phyloP scores from a whole-genome alignment of 2,329 filamentous ascomycete species.

The Arthrobotrys pseudoclavata region DNA sequence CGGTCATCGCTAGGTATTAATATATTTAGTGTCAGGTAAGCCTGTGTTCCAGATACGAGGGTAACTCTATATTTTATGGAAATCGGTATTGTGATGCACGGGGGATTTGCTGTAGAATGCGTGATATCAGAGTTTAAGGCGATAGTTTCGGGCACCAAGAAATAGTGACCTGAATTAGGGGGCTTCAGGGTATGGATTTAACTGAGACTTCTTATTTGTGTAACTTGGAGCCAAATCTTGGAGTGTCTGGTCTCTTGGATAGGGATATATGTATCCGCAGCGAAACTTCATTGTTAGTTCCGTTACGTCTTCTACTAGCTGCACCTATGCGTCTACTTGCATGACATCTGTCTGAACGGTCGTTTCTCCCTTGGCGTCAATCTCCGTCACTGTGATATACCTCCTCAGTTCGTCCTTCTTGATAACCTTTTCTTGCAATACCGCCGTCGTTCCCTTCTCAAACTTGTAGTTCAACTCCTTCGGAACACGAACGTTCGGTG shows the following conservation, averaged over 20 bases:
- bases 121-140: conserved; percentile 44
- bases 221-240: conserved; percentile 11
- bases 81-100: conserved; percentile 20
- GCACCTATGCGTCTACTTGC: conserved; percentile 74
- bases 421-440: conserved; percentile 96
- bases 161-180: not conserved
- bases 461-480: conserved; percentile 97
- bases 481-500: conserved; percentile 87
- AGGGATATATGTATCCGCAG: conserved; percentile 7
- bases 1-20: too few species aligned
- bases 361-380: conserved; percentile 77
- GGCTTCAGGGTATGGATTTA: not conserved
- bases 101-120: conserved; percentile 52
- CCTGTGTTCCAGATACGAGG: too few species aligned
- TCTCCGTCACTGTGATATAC: conserved; percentile 91
- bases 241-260: not conserved
- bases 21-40: too few species aligned
- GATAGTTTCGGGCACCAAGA: conserved; percentile 35
- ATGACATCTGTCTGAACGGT: conserved; percentile 67
- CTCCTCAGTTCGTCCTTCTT: conserved; percentile 93
- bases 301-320: not conserved
- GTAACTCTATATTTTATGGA: too few species aligned
- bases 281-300: not conserved
- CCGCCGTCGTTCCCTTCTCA: conserved; percentile 89
- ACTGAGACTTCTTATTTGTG: conserved; percentile 13